Conservation (phyloP, 78 protist species). For the Dictyostelium citrinum region DNA sequence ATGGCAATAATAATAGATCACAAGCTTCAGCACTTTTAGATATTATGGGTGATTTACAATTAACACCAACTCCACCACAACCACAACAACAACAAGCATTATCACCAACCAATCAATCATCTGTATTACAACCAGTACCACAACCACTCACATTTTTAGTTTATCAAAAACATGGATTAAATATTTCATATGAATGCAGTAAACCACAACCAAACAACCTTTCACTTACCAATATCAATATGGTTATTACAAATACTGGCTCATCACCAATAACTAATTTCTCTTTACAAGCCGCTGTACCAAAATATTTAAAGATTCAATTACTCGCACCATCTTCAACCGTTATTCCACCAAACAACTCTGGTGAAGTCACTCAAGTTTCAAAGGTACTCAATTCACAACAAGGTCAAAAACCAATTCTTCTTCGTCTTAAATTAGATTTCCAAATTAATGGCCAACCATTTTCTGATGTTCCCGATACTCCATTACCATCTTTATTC, state of each 20-base stretch:
- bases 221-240: conserved; percentile 33
- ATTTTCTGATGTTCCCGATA: conserved; percentile 41
- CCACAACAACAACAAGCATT: conserved; percentile 9
- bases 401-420: conserved; percentile 80
- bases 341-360: conserved; percentile 33
- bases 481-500: conserved; percentile 71
- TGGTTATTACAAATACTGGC: conserved; percentile 37
- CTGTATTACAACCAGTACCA: conserved; percentile 32
- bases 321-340: conserved; percentile 63
- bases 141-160: conserved; percentile 17
- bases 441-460: conserved; percentile 30
- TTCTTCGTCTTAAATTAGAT: conserved; percentile 42
- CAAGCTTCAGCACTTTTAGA: conserved; percentile 6
- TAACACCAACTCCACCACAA: neutral
- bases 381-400: conserved; percentile 42
- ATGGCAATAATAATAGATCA: neutral
- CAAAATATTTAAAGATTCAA: conserved; percentile 80
- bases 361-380: conserved; percentile 55
- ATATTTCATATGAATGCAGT: conserved; percentile 28
- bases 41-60: conserved; percentile 24
- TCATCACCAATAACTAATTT: conserved; percentile 71
- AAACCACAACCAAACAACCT: conserved; percentile 53
- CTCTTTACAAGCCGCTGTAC: conserved; percentile 87
- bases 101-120: neutral
- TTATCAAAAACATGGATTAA: conserved; percentile 72